phyloP scores from a whole-genome alignment of 495 filamentous ascomycete genomes.

The Penicillium coffeae region DNA sequence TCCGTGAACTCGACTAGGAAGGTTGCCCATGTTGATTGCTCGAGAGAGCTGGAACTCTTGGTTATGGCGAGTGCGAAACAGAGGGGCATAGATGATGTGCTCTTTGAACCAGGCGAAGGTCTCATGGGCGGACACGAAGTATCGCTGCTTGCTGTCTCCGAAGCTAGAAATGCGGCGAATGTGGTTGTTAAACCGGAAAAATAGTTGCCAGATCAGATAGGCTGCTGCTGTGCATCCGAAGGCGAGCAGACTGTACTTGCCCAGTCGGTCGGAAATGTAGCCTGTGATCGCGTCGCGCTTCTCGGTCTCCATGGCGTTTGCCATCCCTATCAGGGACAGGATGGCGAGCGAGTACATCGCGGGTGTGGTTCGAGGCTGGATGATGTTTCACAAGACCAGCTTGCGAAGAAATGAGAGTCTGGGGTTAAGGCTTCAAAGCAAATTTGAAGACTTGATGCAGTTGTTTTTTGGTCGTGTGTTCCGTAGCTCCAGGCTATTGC shows the following conservation, averaged over 20 bases:
- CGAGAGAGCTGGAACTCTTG: constrained; percentile 75
- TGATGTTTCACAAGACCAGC: not conserved
- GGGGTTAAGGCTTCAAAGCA: too few species aligned
- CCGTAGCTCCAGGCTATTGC: too few species aligned
- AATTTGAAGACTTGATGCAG: too few species aligned
- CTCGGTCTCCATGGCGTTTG: constrained; percentile 11
- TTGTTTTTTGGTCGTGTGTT: too few species aligned
- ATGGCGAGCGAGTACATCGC: not conserved
- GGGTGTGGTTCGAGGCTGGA: too few species aligned
- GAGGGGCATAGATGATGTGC: constrained; percentile 77
- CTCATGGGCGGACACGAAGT: constrained; percentile 44
- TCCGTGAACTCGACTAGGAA: constrained; percentile 80
- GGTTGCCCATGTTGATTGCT: constrained; percentile 75
- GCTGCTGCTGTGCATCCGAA: constrained; percentile 50
- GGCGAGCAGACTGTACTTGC: constrained; percentile 38
- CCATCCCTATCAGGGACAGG: not conserved
- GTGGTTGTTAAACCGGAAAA: constrained; percentile 51
- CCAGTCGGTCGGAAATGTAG: constrained; percentile 8
- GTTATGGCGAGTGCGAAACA: constrained; percentile 80
- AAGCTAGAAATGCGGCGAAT: constrained; percentile 73
- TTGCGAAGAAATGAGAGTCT: not conserved
- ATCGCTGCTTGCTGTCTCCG: constrained; percentile 65
- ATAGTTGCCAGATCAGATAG: constrained; percentile 51
- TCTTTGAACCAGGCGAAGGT: constrained; percentile 67
- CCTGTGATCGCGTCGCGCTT: constrained; percentile 32